Base-by-base conservation (phyloP, 768 basidiomycete genomes). In the Termitomyces bulborhizus region DNA sequence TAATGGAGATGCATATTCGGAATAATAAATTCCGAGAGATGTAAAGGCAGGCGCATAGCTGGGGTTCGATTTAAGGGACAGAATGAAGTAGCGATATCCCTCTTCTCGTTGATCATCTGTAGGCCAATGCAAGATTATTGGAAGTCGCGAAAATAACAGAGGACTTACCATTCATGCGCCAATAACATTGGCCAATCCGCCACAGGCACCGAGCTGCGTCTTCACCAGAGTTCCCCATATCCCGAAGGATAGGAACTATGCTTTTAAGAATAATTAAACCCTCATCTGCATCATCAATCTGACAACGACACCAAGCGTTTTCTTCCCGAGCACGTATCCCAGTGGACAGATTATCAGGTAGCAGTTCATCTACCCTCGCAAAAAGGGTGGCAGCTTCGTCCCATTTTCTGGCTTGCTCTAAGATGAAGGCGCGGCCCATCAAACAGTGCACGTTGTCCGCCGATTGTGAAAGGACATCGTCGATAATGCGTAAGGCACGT, bases 11-110 rank as follows among this genome's bases (percentile, higher is more conserved):
- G 80, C 73, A 55, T 73, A 76, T 41, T 93, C 87, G 18, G 80
- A 70, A 68, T 98, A 98, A 70, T 94, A 94, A 46, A 91, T 74
- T 6, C 97, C 97, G 2, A 99, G 81, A 1, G 93, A 93, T 3
- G 96, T 96, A 67, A 93, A 98, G 0, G 97, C 86, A 1, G 97
- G 88, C 0, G 96, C 93, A 66, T 86, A 97, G 8, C 80, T 75
- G 0, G 90, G 68, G 49, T 81, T 80, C 31, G 80, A 82, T 64
- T 92, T 90, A 32, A 98, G 78, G 0, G 96, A 78, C 3, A 77
- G 73, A 59, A 97, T 90, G 71, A 90, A 97, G 63, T 78, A 76
- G 15, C 82, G 79, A 69, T 90, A 97, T 0, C 91, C 86, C 55
- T 84, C 79, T 57, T 89, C 81, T 6, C 75, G 75, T 11, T 73